Evolutionary conservation across 352 stramenopile species (phyloP).

Genomic region (Phytophthora fragariae): DNA sequence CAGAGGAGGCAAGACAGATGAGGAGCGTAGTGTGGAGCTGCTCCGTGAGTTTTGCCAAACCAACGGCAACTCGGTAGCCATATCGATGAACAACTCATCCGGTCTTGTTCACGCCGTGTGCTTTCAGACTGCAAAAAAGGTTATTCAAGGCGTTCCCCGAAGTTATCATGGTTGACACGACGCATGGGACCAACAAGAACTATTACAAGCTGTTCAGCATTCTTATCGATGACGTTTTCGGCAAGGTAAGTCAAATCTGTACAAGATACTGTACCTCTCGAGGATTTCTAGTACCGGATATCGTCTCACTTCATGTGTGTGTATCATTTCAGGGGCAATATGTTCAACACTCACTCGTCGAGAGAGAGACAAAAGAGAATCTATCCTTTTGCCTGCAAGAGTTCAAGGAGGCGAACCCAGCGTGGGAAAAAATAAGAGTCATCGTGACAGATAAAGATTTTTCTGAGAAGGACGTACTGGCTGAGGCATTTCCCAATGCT

Average conservation of each 20-base stretch:
- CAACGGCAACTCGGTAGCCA: not conserved
- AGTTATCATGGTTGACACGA: conserved; percentile 16
- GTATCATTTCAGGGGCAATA: conserved; percentile 13
- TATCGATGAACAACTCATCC: conserved; percentile 19
- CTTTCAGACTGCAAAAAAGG: conserved; percentile 16
- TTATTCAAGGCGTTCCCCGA: conserved; percentile 30
- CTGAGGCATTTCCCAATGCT: conserved; percentile 12
- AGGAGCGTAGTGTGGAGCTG: not conserved
- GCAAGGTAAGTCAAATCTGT: not conserved
- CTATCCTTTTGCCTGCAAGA: conserved; percentile 6
- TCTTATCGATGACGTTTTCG: no score
- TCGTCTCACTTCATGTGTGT: no score
- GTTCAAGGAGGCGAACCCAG: conserved; percentile 20
- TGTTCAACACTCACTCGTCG: conserved; percentile 21
- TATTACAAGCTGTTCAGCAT: not conserved
- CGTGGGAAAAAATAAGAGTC: conserved; percentile 17
- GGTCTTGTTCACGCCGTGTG: conserved; percentile 11
- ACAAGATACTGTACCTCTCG: no score
- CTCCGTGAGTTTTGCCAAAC: conserved; percentile 19
- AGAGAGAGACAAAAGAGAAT: conserved; percentile 16
- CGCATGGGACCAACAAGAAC: conserved; percentile 21
- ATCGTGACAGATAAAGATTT: conserved; percentile 26
- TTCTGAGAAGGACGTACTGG: conserved; percentile 20
- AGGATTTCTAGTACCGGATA: no score
- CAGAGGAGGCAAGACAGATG: not conserved